Percentiles rank a stretch among this genome's conserved stretches.
phyloP scores from a whole-genome alignment of 306 rosid species.

The Lotus japonicus region DNA sequence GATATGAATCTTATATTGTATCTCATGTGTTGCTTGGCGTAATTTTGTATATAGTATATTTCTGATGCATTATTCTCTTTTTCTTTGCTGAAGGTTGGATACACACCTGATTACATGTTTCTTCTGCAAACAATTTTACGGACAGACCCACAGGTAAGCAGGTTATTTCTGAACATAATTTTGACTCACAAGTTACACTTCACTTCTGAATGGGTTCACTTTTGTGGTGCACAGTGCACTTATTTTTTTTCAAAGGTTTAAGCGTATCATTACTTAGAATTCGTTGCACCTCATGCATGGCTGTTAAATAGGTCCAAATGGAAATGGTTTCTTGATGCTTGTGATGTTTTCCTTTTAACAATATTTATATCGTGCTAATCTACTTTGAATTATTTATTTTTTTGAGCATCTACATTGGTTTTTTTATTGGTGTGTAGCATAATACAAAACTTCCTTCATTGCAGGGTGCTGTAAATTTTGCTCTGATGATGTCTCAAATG shows the following conservation, averaged over 20 bases:
- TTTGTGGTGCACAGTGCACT: background rate
- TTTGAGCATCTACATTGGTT: background rate
- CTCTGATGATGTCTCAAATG: slow-evolving; percentile 99
- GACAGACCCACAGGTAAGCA: slow-evolving; percentile 75
- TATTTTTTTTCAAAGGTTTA: slow-evolving; percentile 12
- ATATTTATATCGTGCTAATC: background rate
- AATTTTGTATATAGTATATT: background rate
- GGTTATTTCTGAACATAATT: background rate
- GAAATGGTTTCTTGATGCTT: slow-evolving; percentile 12
- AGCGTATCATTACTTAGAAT: background rate
- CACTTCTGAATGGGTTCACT: slow-evolving; percentile 9
- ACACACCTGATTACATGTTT: slow-evolving; percentile 88
- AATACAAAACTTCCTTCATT: slow-evolving; percentile 16
- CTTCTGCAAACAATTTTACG: slow-evolving; percentile 90
- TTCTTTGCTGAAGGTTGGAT: slow-evolving; percentile 65
- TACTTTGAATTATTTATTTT: background rate
- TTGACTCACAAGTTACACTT: background rate
- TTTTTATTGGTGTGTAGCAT: background rate
- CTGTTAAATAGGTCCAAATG: slow-evolving; percentile 2
- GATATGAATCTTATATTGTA: background rate
- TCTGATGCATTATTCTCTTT: slow-evolving; percentile 16
- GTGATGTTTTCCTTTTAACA: slow-evolving; percentile 19
- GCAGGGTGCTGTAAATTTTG: slow-evolving; percentile 97
- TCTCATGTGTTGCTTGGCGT: background rate
- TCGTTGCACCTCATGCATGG: slow-evolving; percentile 7